Percentiles rank a stretch among this genome's conserved stretches.
phyloP scores from a whole-genome alignment of 768 basidiomycete species.

The Jaapia argillacea region DNA sequence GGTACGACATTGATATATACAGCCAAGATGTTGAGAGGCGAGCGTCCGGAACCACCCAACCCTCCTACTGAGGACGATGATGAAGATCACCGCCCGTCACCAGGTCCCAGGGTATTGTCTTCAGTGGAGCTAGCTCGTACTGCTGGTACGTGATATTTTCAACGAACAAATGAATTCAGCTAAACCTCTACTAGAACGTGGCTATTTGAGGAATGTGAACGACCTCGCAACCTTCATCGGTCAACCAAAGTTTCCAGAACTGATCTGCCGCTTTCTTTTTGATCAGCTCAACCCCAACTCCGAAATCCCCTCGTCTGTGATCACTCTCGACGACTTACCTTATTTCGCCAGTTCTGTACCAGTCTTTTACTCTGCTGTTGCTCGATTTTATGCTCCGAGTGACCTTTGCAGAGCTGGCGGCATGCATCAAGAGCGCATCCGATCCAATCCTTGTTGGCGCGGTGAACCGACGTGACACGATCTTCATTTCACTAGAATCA shows the following conservation, averaged over 20 bases:
- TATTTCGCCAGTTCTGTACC: too few species aligned
- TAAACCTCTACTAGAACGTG: neutral
- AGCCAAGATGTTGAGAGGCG: too few species aligned
- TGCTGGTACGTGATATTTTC: neutral
- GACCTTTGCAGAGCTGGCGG: neutral
- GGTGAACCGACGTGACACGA: neutral
- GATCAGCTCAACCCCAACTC: neutral
- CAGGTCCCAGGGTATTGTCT: neutral
- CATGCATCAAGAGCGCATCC: neutral
- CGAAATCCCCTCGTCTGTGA: too few species aligned
- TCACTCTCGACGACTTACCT: too few species aligned
- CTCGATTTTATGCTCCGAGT: neutral
- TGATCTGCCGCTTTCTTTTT: neutral
- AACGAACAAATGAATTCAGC: neutral
- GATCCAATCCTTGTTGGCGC: neutral
- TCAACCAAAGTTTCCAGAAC: neutral
- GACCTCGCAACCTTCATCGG: neutral
- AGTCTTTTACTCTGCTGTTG: neutral
- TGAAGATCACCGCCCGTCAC: neutral
- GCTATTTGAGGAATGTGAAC: neutral
- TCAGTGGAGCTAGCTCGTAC: neutral
- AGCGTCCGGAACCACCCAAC: neutral
- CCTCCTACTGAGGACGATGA: neutral
- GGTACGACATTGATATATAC: too few species aligned
- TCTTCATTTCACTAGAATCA: neutral